These are phyloP conservation scores for Phlebiopsis flavidoalba DNA, from an alignment of 768 basidiomycete genomes.

Conservation along the genomic window DNA sequence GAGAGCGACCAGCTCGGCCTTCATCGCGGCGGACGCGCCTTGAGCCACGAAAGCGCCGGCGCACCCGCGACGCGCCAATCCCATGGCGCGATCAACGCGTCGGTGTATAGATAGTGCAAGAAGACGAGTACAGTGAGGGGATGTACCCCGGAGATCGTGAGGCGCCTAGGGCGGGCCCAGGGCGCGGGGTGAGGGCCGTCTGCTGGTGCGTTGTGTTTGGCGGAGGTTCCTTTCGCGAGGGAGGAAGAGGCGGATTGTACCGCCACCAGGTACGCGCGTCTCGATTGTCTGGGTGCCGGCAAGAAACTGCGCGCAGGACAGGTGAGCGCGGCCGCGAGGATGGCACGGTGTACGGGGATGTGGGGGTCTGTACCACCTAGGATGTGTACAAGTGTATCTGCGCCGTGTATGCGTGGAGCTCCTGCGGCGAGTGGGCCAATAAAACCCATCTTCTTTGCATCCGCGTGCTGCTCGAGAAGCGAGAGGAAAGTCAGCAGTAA, in stretches of 20 bases:
- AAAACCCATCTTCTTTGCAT: neutral
- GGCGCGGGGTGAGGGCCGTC: conserved; percentile 5
- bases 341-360: conserved; percentile 58
- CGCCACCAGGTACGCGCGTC: conserved; percentile 24
- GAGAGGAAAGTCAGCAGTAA: neutral
- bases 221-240: neutral
- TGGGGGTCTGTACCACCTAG: conserved; percentile 30
- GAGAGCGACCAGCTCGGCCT: conserved; percentile 56
- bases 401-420: conserved; percentile 35
- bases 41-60: conserved; percentile 21
- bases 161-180: conserved; percentile 2
- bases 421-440: neutral
- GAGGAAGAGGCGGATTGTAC: conserved; percentile 25
- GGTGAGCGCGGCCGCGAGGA: conserved; percentile 61
- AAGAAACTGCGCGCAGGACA: conserved; percentile 27
- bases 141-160: conserved; percentile 52
- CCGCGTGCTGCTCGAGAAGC: neutral
- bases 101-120: conserved; percentile 84
- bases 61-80: conserved; percentile 62
- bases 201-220: neutral
- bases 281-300: conserved; percentile 4
- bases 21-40: conserved; percentile 43
- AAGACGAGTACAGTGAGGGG: conserved; percentile 70
- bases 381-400: conserved; percentile 55
- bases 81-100: conserved; percentile 79